Conservation (phyloP, 257 asterid genomes). For the Lycium barbarum region DNA sequence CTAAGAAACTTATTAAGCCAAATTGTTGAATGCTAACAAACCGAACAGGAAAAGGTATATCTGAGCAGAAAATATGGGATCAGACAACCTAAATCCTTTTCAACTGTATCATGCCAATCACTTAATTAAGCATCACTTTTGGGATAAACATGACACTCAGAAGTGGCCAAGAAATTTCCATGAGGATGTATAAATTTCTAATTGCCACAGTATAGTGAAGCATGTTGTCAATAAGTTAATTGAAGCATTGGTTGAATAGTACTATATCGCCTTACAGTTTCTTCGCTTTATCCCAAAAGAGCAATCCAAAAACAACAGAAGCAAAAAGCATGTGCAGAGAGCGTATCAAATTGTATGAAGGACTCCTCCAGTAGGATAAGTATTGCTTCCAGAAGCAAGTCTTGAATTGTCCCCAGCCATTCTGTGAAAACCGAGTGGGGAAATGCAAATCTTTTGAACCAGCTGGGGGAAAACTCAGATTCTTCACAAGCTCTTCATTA, state of each 20-base stretch:
- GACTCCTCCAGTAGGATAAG: constrained; percentile 77
- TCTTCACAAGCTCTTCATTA: constrained; percentile 48
- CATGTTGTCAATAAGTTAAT: not conserved
- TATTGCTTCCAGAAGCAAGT: constrained; percentile 69
- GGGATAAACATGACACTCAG: not conserved
- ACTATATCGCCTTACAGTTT: constrained; percentile 49
- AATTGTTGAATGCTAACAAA: not conserved
- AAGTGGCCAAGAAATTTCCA: constrained; percentile 10
- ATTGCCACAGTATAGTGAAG: not conserved
- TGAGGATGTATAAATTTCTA: not conserved
- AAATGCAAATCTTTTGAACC: constrained; percentile 56
- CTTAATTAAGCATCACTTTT: constrained; percentile 5
- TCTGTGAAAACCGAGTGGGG: constrained; percentile 50
- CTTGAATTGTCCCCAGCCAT: constrained; percentile 62
- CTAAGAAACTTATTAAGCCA: not conserved
- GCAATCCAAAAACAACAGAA: constrained; percentile 46
- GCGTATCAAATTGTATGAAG: constrained; percentile 64
- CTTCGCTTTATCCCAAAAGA: constrained; percentile 59
- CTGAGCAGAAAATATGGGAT: not conserved
- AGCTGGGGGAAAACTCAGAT: constrained; percentile 45
- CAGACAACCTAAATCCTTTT: not conserved
- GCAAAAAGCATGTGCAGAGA: constrained; percentile 45
- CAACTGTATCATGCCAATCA: not conserved
- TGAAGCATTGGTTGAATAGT: not conserved
- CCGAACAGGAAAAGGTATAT: not conserved